These are phyloP conservation scores for Cyberlindnera maclurae DNA, from an alignment of 805 yeast genomes.

Conservation along the genomic window DNA sequence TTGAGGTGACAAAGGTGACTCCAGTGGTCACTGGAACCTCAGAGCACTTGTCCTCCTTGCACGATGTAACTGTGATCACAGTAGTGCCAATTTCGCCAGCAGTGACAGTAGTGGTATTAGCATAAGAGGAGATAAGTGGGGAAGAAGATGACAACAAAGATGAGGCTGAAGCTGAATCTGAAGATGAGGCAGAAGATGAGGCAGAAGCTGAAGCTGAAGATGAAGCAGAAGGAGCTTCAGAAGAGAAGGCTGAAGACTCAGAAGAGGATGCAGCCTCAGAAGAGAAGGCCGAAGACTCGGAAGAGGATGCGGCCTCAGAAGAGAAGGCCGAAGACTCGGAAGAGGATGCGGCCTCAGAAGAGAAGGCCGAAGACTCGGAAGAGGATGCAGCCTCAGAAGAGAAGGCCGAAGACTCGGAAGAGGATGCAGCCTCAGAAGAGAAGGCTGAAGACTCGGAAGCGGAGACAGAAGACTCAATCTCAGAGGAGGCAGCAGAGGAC, in stretches of 20 bases:
- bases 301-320: too few relatives aligned
- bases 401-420: neutral
- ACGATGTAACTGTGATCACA: constrained; percentile 4
- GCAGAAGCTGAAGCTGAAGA: constrained; percentile 2
- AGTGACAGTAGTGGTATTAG: constrained; percentile 1
- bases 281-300: neutral
- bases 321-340: neutral
- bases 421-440: neutral
- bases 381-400: too few relatives aligned
- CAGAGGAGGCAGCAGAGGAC: neutral
- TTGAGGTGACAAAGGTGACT: constrained; percentile 4
- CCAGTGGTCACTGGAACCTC: constrained; percentile 5
- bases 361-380: neutral
- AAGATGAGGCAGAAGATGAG: constrained; percentile 3
- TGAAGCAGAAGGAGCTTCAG: neutral
- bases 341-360: constrained; percentile 1
- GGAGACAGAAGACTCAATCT: neutral
- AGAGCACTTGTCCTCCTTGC: constrained; percentile 3
- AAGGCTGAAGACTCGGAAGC: constrained; percentile 1
- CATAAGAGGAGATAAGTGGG: neutral
- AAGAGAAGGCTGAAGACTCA: constrained; percentile 1
- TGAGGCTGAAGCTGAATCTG: neutral
- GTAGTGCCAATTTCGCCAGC: neutral
- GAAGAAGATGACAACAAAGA: neutral
- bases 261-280: neutral